phyloP scores from a whole-genome alignment of 768 basidiomycete species.

The Boletus rubescentipes region DNA sequence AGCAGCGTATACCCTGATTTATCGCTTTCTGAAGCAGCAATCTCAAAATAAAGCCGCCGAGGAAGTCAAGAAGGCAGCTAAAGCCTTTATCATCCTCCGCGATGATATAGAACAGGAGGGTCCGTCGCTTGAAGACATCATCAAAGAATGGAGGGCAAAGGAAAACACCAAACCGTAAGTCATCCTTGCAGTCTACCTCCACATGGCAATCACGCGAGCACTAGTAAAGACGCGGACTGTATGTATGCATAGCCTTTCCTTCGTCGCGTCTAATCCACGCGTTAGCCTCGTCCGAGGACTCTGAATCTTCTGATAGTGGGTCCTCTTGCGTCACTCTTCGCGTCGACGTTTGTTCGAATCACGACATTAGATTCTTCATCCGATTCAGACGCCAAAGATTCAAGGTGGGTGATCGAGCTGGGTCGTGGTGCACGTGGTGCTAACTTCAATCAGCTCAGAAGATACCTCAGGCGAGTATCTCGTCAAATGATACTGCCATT shows the following conservation, averaged over 20 bases:
- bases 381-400: conserved; percentile 19
- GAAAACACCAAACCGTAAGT: conserved; percentile 33
- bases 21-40: conserved; percentile 67
- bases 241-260: conserved; percentile 11
- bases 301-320: conserved; percentile 28
- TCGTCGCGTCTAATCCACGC: conserved; percentile 7
- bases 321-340: neutral
- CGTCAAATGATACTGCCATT: conserved; percentile 4
- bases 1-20: conserved; percentile 78
- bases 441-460: conserved; percentile 17
- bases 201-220: conserved; percentile 6
- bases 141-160: conserved; percentile 59
- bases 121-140: conserved; percentile 61
- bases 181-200: neutral
- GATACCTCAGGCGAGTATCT: conserved; percentile 16
- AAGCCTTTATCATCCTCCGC: conserved; percentile 57
- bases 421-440: conserved; percentile 2
- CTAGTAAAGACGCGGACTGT: conserved; percentile 22
- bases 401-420: conserved; percentile 19
- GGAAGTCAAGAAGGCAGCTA: conserved; percentile 73
- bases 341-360: neutral
- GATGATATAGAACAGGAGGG: conserved; percentile 49
- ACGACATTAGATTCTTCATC: conserved; percentile 18
- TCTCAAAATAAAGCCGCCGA: conserved; percentile 70
- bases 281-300: conserved; percentile 24